Evolutionary conservation across 2,329 filamentous ascomycete genomes (phyloP).

Genomic region (Fusarium armeniacum): DNA sequence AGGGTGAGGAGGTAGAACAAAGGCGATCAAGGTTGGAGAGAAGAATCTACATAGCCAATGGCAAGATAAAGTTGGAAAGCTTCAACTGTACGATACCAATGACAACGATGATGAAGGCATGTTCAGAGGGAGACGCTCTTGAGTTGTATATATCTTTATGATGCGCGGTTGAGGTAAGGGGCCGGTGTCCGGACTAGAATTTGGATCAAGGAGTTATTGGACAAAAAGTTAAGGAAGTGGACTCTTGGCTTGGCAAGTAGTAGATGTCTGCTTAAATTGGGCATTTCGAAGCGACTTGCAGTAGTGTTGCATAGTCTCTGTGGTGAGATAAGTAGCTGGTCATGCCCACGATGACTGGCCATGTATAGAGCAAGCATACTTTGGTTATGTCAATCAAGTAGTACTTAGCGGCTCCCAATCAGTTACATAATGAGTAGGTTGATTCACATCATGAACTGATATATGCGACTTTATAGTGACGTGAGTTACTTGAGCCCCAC

Average conservation of each 20-base stretch:
- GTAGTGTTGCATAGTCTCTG: not conserved
- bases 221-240: constrained; percentile 21
- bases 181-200: constrained; percentile 19
- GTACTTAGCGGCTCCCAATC: not conserved
- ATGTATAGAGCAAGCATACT: not conserved
- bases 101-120: constrained; percentile 34
- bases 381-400: not conserved
- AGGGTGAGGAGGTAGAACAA: constrained; percentile 50
- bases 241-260: constrained; percentile 10
- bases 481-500: constrained; percentile 36
- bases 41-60: constrained; percentile 28
- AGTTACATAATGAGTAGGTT: constrained; percentile 4
- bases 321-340: not conserved
- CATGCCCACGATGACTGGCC: not conserved
- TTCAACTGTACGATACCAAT: constrained; percentile 42
- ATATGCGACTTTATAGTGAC: constrained; percentile 21
- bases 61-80: constrained; percentile 23
- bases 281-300: constrained; percentile 17
- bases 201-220: constrained; percentile 38
- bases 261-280: constrained; percentile 8
- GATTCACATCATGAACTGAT: constrained; percentile 35
- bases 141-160: constrained; percentile 37
- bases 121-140: constrained; percentile 12
- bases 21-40: constrained; percentile 7
- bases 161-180: constrained; percentile 17